Evolutionary conservation across 768 basidiomycete species (phyloP), one percentile per base, ranked within the genome.

Genomic region (Daedaleopsis nitida): DNA sequence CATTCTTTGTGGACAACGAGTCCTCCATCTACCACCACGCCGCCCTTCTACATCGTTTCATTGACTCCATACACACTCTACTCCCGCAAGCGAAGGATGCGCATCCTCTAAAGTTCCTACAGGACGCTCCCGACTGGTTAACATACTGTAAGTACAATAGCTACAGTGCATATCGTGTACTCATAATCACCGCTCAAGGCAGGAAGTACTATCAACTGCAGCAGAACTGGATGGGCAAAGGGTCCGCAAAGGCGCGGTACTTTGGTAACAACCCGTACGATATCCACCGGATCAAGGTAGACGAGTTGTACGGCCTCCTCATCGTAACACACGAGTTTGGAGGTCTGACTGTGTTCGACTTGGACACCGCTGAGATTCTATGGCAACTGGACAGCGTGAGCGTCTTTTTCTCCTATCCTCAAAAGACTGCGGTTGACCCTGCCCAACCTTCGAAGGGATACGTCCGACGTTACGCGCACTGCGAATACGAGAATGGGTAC

Each of bases 231-330:
- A 64, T 73, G 2, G 89, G 85, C 8, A 73, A 75, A 39, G 82
- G 76, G 0, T 75, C 78, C 2, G 82, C 83, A 12, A 63, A 64
- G 3, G 67, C 75, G 14, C 78, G 71, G 21, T 60, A 73, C n/a
- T 71, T 81, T 39, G 63, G 68, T 1, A 58, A 70, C 9, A 66
- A 76, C 7, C 76, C 80, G 21, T 63, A 65, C 24, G 66, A 69
- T 5, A 84, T 89, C 0, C 89, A 92, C 72, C 84, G 89, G 8
- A 85, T 92, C 74, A 93, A 93, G 73, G 81, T 89, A 21, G 92
- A 94, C 58, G 84, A 89, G 66, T 72, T 77, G 35, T 78, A 77
- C 11, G 83, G 84, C 3, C 77, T 87, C 23, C 74, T 88, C 52
- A 82, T 92, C 44, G 81, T 81, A 3, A 91, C 89, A 0, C 77